Evolutionary conservation across 2,329 filamentous ascomycete genomes (phyloP).

Genomic region (Pseudocercospora macadamiae): DNA sequence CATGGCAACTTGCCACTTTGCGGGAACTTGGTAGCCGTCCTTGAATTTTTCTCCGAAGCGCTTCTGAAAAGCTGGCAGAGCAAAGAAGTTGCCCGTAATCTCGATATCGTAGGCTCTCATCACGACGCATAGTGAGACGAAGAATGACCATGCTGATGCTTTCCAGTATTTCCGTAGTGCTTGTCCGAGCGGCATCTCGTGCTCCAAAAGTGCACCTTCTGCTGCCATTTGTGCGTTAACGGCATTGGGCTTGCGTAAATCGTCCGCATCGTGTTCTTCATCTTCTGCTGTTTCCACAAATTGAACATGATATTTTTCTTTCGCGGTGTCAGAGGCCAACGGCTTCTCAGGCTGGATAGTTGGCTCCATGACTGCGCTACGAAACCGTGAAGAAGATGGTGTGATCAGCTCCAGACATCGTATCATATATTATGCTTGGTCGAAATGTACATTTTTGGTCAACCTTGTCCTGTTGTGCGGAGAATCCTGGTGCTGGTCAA

Average conservation of each 20-base stretch:
- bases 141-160: not conserved
- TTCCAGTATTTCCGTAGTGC: not conserved
- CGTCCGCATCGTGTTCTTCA: not conserved
- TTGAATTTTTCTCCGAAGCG: not conserved
- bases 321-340: not conserved
- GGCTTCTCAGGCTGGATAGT: not conserved
- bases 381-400: not conserved
- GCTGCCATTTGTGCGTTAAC: not conserved
- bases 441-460: not conserved
- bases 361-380: not conserved
- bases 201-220: not conserved
- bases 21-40: not conserved
- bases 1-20: not conserved
- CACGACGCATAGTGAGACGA: not conserved
- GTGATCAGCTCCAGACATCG: not conserved
- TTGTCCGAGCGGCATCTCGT: not conserved
- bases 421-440: not conserved
- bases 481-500: not conserved
- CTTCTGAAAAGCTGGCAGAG: not conserved
- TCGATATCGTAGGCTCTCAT: not conserved
- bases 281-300: not conserved
- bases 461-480: not conserved
- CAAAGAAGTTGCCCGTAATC: not conserved
- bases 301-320: not conserved
- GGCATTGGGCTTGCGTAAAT: not conserved